Evolutionary conservation across 768 basidiomycete genomes (phyloP).

Genomic region (Hebeloma cylindrosporum): DNA sequence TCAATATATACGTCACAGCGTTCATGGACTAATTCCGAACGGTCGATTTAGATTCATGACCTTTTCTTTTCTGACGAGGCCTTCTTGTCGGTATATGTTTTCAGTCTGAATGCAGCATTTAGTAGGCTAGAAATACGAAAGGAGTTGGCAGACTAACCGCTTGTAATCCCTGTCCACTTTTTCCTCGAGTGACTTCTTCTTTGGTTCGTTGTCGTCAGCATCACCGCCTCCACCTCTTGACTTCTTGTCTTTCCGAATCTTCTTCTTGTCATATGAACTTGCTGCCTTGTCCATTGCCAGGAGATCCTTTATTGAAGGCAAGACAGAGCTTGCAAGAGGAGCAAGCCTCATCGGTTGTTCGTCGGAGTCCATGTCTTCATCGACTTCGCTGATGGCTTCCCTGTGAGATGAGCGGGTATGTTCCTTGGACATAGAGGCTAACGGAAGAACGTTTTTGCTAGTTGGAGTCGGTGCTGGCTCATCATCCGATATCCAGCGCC

Average conservation of each 20-base stretch:
- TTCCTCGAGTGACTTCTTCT: slow-evolving; percentile 35
- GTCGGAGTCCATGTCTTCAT: slow-evolving; percentile 44
- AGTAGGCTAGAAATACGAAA: neutral
- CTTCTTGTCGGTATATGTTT: slow-evolving; percentile 45
- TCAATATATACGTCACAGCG: neutral
- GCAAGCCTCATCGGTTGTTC: slow-evolving; percentile 55
- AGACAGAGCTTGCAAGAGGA: slow-evolving; percentile 74
- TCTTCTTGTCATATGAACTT: slow-evolving; percentile 64
- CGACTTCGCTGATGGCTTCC: slow-evolving; percentile 26
- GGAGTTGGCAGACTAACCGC: slow-evolving; percentile 35
- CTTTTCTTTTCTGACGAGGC: slow-evolving; percentile 17
- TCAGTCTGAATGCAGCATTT: slow-evolving; percentile 29
- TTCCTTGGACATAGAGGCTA: slow-evolving; percentile 12
- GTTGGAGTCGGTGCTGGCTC: slow-evolving; percentile 18
- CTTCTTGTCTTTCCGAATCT: slow-evolving; percentile 76
- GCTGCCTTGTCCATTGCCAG: slow-evolving; percentile 74
- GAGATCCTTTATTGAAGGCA: slow-evolving; percentile 83
- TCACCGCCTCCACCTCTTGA: slow-evolving; percentile 32
- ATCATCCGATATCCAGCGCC: slow-evolving; percentile 49
- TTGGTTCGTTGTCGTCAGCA: slow-evolving; percentile 35
- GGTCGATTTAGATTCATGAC: neutral
- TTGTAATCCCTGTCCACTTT: slow-evolving; percentile 55
- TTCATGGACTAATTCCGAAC: neutral
- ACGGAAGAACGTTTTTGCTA: slow-evolving; percentile 11
- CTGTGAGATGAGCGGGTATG: slow-evolving; percentile 17